These are phyloP conservation scores for Colletotrichum theobromicola DNA, from an alignment of 2,329 filamentous ascomycete genomes.

Conservation along the genomic window DNA sequence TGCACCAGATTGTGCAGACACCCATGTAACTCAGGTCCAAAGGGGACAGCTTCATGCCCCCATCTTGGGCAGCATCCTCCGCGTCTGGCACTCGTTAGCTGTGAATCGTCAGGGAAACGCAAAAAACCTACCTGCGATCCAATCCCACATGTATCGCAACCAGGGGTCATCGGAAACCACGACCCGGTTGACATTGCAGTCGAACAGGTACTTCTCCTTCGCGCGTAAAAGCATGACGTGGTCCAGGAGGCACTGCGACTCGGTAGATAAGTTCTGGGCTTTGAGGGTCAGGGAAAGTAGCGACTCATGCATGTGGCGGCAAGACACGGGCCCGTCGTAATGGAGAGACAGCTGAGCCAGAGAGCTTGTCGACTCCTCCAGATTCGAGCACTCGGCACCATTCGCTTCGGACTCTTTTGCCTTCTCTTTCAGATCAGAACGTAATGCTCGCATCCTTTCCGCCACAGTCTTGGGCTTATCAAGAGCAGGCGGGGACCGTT, in stretches of 20 bases:
- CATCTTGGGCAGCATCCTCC: slow-evolving; percentile 66
- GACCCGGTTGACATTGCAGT: slow-evolving; percentile 68
- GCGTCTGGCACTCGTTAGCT: slow-evolving; percentile 51
- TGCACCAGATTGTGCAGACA: slow-evolving; percentile 74
- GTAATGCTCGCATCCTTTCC: slow-evolving; percentile 54
- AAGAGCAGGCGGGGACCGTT: slow-evolving; percentile 43
- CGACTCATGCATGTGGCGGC: slow-evolving; percentile 63
- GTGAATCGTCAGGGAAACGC: background rate
- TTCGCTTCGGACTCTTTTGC: slow-evolving; percentile 27
- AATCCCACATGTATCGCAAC: slow-evolving; percentile 81
- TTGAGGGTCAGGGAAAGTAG: slow-evolving; percentile 51
- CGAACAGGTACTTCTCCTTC: slow-evolving; percentile 66
- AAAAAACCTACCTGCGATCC: slow-evolving; percentile 65
- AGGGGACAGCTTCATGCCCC: slow-evolving; percentile 72
- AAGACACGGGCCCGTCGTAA: slow-evolving; percentile 46
- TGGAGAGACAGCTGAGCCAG: slow-evolving; percentile 42
- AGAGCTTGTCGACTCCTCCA: slow-evolving; percentile 32
- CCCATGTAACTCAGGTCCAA: slow-evolving; percentile 80
- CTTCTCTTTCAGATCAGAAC: slow-evolving; percentile 29
- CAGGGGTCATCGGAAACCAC: slow-evolving; percentile 76
- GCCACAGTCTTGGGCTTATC: slow-evolving; percentile 46
- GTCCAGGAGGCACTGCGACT: slow-evolving; percentile 58
- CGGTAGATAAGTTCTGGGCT: slow-evolving; percentile 51
- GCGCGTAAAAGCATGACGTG: slow-evolving; percentile 65
- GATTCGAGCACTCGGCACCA: background rate